Evolutionary conservation across 1,284 basidiomycete species (phyloP).

Genomic region (Ustilago trichophora): DNA sequence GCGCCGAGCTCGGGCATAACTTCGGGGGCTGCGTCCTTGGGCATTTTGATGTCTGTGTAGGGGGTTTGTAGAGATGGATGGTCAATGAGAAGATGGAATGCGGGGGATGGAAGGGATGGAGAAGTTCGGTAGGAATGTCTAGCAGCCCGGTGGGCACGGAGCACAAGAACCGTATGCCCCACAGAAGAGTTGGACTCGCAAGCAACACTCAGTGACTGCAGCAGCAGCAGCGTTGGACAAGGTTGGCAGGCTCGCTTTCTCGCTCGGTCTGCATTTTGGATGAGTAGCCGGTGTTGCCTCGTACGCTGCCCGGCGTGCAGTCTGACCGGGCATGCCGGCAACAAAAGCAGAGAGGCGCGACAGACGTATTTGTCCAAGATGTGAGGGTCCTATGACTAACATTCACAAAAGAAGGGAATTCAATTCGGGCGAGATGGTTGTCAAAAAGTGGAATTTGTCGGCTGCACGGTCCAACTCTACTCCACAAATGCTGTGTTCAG

Average conservation of each 20-base stretch:
- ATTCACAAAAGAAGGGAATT: no score
- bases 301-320: neutral
- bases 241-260: neutral
- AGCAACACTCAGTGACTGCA: no score
- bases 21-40: slow-evolving; percentile 63
- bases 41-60: no score
- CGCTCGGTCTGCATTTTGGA: slow-evolving; percentile 1
- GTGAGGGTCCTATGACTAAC: neutral
- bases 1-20: slow-evolving; percentile 71
- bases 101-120: neutral
- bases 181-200: no score
- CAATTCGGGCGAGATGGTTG: slow-evolving; percentile 2
- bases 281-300: slow-evolving; percentile 10
- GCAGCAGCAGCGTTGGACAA: neutral
- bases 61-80: no score
- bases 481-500: slow-evolving; percentile 18
- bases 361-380: neutral
- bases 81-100: neutral
- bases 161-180: no score
- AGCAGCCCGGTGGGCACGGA: no score
- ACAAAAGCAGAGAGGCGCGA: neutral
- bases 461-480: slow-evolving; percentile 25
- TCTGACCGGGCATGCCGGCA: slow-evolving; percentile 3
- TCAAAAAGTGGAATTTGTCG: neutral
- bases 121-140: no score